Conservation (phyloP, 2,329 filamentous ascomycete genomes). For the Paecilomyces dactylethromorphus region DNA sequence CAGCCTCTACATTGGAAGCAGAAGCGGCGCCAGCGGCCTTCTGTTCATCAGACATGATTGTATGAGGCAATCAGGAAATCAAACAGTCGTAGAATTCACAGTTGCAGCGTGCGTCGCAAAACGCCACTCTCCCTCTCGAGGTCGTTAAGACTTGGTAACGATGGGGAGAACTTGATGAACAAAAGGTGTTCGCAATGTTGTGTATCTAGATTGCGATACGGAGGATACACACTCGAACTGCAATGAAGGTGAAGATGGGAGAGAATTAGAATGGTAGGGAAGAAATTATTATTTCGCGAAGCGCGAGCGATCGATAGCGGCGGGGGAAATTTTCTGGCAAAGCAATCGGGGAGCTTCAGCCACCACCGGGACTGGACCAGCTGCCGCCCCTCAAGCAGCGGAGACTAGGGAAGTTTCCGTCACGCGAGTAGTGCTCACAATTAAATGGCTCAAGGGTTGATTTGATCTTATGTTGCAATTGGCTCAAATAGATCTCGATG, state of each 20-base stretch:
- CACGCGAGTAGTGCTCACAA: neutral
- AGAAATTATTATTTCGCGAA: neutral
- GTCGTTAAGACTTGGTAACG: neutral
- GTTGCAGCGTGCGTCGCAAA: neutral
- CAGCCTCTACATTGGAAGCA: conserved; percentile 34
- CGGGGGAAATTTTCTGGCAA: conserved; percentile 16
- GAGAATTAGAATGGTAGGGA: neutral
- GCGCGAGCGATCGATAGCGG: conserved; percentile 6
- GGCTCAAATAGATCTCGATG: neutral
- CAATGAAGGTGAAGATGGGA: neutral
- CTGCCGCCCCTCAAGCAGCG: neutral
- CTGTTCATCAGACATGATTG: conserved; percentile 31
- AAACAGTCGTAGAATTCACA: neutral
- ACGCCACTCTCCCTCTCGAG: neutral
- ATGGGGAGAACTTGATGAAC: neutral
- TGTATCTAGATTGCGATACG: neutral
- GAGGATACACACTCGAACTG: neutral
- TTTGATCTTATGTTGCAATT: neutral
- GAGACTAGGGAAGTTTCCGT: neutral
- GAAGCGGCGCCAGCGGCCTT: conserved; percentile 20
- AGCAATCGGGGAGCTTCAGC: conserved; percentile 9
- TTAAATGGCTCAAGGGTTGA: neutral
- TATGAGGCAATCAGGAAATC: neutral
- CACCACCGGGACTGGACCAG: neutral
- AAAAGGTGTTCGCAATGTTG: neutral